Evolutionary conservation across 2,329 filamentous ascomycete species (phyloP).

Genomic region (Aspergillus felis): DNA sequence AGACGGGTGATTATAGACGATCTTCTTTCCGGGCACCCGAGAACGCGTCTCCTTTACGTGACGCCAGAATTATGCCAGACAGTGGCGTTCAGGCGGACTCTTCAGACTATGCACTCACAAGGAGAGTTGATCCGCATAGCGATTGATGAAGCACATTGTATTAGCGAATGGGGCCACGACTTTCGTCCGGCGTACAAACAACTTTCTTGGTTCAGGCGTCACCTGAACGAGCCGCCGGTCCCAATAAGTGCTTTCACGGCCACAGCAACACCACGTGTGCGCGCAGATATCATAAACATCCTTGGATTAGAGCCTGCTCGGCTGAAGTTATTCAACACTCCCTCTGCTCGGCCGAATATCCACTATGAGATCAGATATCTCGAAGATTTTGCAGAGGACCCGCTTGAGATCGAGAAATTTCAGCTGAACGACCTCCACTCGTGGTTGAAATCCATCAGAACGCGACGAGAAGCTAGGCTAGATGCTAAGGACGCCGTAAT

Average conservation of each 20-base stretch:
- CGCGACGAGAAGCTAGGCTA: constrained; percentile 59
- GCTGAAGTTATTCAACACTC: constrained; percentile 74
- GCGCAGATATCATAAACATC: constrained; percentile 75
- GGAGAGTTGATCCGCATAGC: constrained; percentile 82
- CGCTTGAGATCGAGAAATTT: constrained; percentile 48
- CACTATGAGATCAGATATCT: constrained; percentile 80
- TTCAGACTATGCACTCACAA: constrained; percentile 72
- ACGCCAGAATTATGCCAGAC: constrained; percentile 84
- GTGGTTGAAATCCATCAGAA: constrained; percentile 73
- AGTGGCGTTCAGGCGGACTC: constrained; percentile 69
- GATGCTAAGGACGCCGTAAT: constrained; percentile 18
- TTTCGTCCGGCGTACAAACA: constrained; percentile 91
- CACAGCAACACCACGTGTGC: constrained; percentile 77
- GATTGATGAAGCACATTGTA: constrained; percentile 93
- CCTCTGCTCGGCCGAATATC: constrained; percentile 77
- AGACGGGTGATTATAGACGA: constrained; percentile 70
- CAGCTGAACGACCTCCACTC: constrained; percentile 71
- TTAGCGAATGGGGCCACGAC: constrained; percentile 97
- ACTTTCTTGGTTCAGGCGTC: constrained; percentile 73
- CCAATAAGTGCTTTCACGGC: constrained; percentile 92
- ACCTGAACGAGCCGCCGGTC: constrained; percentile 66
- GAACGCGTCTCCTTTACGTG: constrained; percentile 80
- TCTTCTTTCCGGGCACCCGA: constrained; percentile 81
- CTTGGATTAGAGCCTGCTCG: constrained; percentile 63
- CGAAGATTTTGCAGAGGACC: constrained; percentile 27